Conservation (phyloP, 192 early-diverging fungal genomes). For the Coemansia sp. region DNA sequence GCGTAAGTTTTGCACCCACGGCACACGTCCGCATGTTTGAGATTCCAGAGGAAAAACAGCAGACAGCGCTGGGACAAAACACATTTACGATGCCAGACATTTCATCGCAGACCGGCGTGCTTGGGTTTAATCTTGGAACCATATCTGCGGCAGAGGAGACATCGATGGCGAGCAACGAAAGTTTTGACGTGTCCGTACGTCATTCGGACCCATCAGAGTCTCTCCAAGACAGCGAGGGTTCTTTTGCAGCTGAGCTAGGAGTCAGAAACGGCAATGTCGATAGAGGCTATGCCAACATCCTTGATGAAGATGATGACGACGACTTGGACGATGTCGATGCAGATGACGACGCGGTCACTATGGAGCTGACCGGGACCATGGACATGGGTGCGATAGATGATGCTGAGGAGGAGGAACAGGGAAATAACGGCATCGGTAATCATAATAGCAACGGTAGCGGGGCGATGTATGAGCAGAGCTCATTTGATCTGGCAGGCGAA, state of each 20-base stretch:
- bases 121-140: slow-evolving; percentile 40
- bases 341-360: slow-evolving; percentile 45
- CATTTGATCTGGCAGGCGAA: neutral
- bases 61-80: slow-evolving; percentile 12
- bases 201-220: slow-evolving; percentile 48
- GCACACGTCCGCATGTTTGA: slow-evolving; percentile 56
- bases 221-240: slow-evolving; percentile 30
- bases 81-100: slow-evolving; percentile 46
- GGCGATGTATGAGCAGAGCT: neutral
- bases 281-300: slow-evolving; percentile 8
- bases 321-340: slow-evolving; percentile 22
- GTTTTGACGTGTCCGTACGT: slow-evolving; percentile 52
- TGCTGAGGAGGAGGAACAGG: neutral
- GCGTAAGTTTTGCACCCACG: slow-evolving; percentile 54
- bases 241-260: slow-evolving; percentile 17
- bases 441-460: neutral
- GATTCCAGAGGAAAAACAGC: slow-evolving; percentile 41
- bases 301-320: slow-evolving; percentile 20
- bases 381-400: slow-evolving; percentile 26
- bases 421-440: slow-evolving; percentile 4
- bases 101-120: slow-evolving; percentile 48
- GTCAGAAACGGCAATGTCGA: neutral
- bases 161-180: slow-evolving; percentile 51
- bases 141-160: slow-evolving; percentile 42
- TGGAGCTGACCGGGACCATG: slow-evolving; percentile 43